A percentile compares a stretch with the other conserved stretches of the same genome.
These are phyloP conservation scores for Oryza longistaminata DNA, from an alignment of 176 grass and related monocot genomes.

Conservation along the genomic window DNA sequence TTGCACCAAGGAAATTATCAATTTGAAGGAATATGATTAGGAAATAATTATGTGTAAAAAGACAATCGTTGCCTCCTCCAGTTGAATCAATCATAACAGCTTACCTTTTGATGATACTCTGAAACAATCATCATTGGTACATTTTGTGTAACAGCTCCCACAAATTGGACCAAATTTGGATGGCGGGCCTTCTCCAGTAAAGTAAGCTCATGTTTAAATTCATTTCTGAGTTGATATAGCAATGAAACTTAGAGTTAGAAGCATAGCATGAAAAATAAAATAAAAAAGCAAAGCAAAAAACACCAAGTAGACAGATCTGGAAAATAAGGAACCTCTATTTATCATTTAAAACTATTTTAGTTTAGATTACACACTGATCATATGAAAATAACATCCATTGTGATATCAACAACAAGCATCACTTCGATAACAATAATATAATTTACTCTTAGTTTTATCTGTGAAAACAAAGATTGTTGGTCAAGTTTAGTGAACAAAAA, in stretches of 20 bases:
- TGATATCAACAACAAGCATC: neutral
- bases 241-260: slow-evolving; percentile 20
- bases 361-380: neutral
- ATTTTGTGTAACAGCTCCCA: slow-evolving; percentile 96
- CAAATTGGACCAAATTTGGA: slow-evolving; percentile 97
- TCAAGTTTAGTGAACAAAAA: neutral
- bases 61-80: neutral
- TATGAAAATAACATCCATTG: neutral
- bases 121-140: slow-evolving; percentile 98
- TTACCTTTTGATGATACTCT: slow-evolving; percentile 83
- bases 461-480: neutral
- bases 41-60: neutral
- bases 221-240: slow-evolving; percentile 62
- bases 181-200: slow-evolving; percentile 86
- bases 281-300: slow-evolving; percentile 1
- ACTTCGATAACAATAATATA: slow-evolving; percentile 9
- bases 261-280: slow-evolving; percentile 10
- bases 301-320: neutral
- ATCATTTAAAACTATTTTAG: slow-evolving; percentile 1
- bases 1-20: neutral
- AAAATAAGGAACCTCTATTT: neutral
- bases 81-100: slow-evolving; percentile 26
- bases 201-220: slow-evolving; percentile 88
- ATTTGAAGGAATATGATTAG: neutral
- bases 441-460: neutral